Base-by-base conservation (phyloP, 805 yeast genomes). In the Candida pseudoglaebosa region DNA sequence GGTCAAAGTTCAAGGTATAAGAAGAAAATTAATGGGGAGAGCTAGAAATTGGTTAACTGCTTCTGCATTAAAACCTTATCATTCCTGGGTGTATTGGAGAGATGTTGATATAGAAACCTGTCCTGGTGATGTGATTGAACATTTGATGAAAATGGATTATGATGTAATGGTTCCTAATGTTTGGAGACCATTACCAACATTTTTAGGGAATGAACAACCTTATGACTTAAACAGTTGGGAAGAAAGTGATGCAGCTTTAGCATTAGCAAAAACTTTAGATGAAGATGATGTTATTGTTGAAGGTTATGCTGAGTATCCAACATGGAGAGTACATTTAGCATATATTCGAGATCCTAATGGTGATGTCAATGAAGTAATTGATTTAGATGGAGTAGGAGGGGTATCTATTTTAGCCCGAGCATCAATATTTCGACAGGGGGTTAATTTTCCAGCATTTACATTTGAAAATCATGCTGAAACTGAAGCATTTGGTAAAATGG, bases 191-290 rank as follows among this genome's bases (percentile, higher is more conserved):
- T 71, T 93, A 44, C 99, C 99, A 2, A 83, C 81, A 33, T 93
- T 90, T 63, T 74, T 93, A 45, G 95, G 93, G 14, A 77, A 78
- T 47, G 95, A 86, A 57, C 99, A 93, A 62, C 89, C 98, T 1
- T 93, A 93, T 59, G 99, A 93, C 62, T 75, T 93, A 56, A 93
- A 93, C 63, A 86, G 97, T 10, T 93, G 99, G 99, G 77, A 87
- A 41, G 99, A 93, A 65, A 79, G 90, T 3, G 83, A 79, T 4
- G 79, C 83, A 7, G 96, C 87, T 1, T 43, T 82, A 12, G 78
- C 78, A 36, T 61, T 84, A 49, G 93, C 95, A 0, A 57, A 64
- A 29, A 70, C 72, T 0, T 64, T 84, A 39, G 77, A 74, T 40
- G 91, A 85, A 57, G 93, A 85, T 54, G 95, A 84, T 53, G 93